These are phyloP conservation scores for Pythium apleroticum DNA, from an alignment of 352 stramenopile species.

Conservation along the genomic window DNA sequence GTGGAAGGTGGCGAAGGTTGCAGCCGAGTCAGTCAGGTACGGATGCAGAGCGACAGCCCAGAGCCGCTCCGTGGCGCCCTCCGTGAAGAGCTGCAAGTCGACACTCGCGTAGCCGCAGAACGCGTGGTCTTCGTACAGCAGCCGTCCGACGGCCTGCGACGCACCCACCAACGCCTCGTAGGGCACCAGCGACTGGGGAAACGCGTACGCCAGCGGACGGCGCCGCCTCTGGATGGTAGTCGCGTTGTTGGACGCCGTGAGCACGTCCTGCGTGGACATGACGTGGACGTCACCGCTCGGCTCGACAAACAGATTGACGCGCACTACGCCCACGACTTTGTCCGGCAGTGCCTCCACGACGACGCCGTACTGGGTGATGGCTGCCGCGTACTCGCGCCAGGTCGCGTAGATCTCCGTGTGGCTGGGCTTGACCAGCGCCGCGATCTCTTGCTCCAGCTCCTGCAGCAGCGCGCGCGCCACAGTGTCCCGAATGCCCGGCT, in stretches of 20 bases:
- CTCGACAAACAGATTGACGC: conserved; percentile 79
- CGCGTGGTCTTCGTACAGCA: conserved; percentile 35
- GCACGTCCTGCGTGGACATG: conserved; percentile 65
- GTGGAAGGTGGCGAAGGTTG: conserved; percentile 71
- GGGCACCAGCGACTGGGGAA: conserved; percentile 78
- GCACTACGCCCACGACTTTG: conserved; percentile 44
- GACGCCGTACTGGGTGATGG: conserved; percentile 67
- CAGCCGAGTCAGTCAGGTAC: conserved; percentile 74
- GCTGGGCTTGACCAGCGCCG: conserved; percentile 30
- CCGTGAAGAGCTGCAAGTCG: conserved; percentile 73
- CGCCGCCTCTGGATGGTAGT: conserved; percentile 31
- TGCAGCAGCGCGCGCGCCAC: conserved; percentile 50
- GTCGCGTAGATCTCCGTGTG: conserved; percentile 57
- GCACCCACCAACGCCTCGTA: conserved; percentile 71
- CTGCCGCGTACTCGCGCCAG: conserved; percentile 56
- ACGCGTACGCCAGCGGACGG: conserved; percentile 54
- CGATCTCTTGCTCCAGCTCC: conserved; percentile 49
- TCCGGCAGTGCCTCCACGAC: conserved; percentile 77
- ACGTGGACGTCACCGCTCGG: conserved; percentile 67
- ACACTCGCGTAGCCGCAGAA: conserved; percentile 86
- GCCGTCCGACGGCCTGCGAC: conserved; percentile 45
- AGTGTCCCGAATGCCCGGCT: conserved; percentile 62
- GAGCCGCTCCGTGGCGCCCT: conserved; percentile 53
- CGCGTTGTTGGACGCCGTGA: conserved; percentile 29
- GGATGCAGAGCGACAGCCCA: conserved; percentile 78